Conservation (phyloP, 768 basidiomycete species). For the Tulasnella sp. region DNA sequence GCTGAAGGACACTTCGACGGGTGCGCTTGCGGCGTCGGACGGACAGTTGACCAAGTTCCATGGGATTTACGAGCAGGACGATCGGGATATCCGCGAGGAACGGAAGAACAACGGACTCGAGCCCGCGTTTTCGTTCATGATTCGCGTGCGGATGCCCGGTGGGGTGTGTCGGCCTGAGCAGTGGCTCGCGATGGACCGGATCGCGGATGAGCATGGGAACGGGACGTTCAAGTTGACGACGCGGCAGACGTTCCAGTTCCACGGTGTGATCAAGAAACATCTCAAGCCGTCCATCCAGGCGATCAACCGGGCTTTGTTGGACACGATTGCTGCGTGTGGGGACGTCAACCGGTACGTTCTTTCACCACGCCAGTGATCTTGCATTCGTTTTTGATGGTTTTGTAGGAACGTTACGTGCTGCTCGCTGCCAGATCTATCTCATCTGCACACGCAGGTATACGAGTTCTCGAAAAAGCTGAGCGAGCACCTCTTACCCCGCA, state of each 20-base stretch:
- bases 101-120: conserved; percentile 84
- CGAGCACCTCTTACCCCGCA: conserved; percentile 75
- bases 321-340: conserved; percentile 96
- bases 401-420: conserved; percentile 80
- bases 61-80: conserved; percentile 93
- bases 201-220: conserved; percentile 88
- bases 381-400: neutral
- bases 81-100: conserved; percentile 96
- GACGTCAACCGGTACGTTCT: conserved; percentile 76
- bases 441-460: conserved; percentile 69
- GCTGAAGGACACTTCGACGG: conserved; percentile 70
- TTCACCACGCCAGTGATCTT: conserved; percentile 12
- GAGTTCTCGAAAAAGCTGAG: conserved; percentile 75
- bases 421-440: conserved; percentile 81
- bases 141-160: conserved; percentile 89
- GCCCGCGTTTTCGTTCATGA: conserved; percentile 97
- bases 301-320: conserved; percentile 80
- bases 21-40: conserved; percentile 82
- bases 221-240: conserved; percentile 97
- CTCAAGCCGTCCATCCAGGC: conserved; percentile 93
- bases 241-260: conserved; percentile 97
- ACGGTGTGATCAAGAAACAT: conserved; percentile 95
- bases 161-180: conserved; percentile 87
- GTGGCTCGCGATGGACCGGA: conserved; percentile 93
- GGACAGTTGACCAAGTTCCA: conserved; percentile 97